A percentile compares a stretch with the other conserved stretches of the same genome.
Conservation (phyloP, 2,329 filamentous ascomycete genomes). For the Trichophyton mentagrophytes region DNA sequence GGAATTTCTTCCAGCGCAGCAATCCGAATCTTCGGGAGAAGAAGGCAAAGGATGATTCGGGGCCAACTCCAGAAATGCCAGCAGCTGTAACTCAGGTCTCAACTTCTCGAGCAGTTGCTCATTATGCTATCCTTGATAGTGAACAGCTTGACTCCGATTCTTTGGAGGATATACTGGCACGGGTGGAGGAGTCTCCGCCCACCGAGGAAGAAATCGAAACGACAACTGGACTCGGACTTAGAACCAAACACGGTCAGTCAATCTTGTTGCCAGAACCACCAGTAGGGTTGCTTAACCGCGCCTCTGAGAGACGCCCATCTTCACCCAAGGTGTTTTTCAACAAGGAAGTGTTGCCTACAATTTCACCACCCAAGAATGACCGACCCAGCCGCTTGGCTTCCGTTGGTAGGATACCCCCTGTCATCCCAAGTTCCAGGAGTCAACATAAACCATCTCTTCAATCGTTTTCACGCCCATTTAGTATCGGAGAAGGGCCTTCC, state of each 20-base stretch:
- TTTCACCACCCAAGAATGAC: constrained; percentile 15
- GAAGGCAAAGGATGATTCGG: constrained; percentile 12
- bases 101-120: constrained; percentile 38
- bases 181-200: constrained; percentile 29
- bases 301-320: constrained; percentile 18
- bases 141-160: constrained; percentile 27
- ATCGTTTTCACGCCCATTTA: constrained; percentile 79
- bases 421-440: constrained; percentile 53
- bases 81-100: constrained; percentile 25
- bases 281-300: constrained; percentile 22
- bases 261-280: constrained; percentile 34
- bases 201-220: constrained; percentile 23
- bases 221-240: constrained; percentile 19
- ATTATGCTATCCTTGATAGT: constrained; percentile 46
- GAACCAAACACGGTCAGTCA: constrained; percentile 25
- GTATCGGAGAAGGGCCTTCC: constrained; percentile 35
- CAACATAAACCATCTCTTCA: constrained; percentile 55
- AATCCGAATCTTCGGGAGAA: constrained; percentile 35
- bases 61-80: constrained; percentile 23
- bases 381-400: constrained; percentile 58
- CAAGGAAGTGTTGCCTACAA: constrained; percentile 14
- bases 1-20: constrained; percentile 48
- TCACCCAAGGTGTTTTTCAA: constrained; percentile 29
- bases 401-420: constrained; percentile 73
- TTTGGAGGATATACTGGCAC: constrained; percentile 28